Base-by-base conservation (phyloP, 169 alveolate species). In the Plasmodium malariae region DNA sequence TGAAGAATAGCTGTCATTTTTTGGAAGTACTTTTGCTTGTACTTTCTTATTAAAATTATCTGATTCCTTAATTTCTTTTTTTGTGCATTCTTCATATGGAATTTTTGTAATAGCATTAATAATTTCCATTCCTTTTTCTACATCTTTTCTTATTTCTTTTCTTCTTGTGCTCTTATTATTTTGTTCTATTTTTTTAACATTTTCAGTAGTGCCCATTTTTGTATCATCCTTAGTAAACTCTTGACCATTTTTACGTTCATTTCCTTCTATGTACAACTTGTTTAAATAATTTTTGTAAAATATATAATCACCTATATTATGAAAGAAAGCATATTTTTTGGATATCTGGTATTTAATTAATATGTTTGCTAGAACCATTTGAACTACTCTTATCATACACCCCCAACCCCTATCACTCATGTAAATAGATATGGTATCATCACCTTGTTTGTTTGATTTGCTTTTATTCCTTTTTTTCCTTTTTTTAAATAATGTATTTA, bases 381-480 rank as follows among this genome's bases (percentile, higher is more conserved):
- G 96, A 30, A 94, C 92, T 34, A 93, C 88, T 67, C 96, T 43
- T 40, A 93, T 43, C 67, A 88, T 93, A 37, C 96, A 93, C 7
- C 96, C 96, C 96, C 96, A 93, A 19, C 95, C 95, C 19, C 34
- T 45, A 62, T 93, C 96, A 34, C 92, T 88, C 80, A 83, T 69
- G 70, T 45, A 73, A 37, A 74, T 73, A 12, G 86, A 89, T 71
- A 51, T 90, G 2, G 63, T 60, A 48, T 68, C 60, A 48, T 74
- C 51, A 17, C 32, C 72, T 36, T 45, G 28, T 9, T 5, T 11
- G 34, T n/a, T 26, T 14, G 26, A 26, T 28, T 57, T 74, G n/a
- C 24, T 57, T 74, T 45, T 74, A 21, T 59, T 36, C 59, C 48
- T 60, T 48, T 51, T 62, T 59, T 40, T 74, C 36, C 55, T 36